Base-by-base conservation (phyloP, 441 rosid genomes). In the Raphanus hybrid region DNA sequence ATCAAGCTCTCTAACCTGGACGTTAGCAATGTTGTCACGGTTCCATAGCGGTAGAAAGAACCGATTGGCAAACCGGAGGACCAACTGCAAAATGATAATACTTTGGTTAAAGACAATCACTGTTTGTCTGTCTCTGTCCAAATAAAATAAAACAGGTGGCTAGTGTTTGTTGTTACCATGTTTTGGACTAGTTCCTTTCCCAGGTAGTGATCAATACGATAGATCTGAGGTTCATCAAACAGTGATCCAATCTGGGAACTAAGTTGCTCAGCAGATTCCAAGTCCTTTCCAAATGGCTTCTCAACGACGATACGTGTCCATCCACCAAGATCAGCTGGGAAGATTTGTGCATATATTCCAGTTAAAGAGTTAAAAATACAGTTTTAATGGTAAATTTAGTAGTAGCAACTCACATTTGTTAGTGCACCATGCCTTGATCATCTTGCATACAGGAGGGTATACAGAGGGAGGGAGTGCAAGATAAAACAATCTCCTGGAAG, bases 181-280 rank as follows among this genome's bases (percentile, higher is more conserved):
- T 96, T 94, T 86, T 96, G 99, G 72, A 96, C 99, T 84, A 96
- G 82, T 77, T 96, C 98, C 84, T 96, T 96, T 70, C 99, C 99
- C 75, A 96, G 71, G 83, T 94, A 94, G 75, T 96, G 99, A 84
- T 96, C 98, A 71, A 96, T 94, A 74, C 98, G 99, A 76, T 92
- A 96, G 76, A 96, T 91, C 78, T 96, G 98, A 26, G 90, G 84
- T 82, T 96, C 98, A 69, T 91, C 89, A 80, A 96, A 96, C 87
- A 96, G 79, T 72, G 80, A 90, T 67, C 99, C 99, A 69, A 96
- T 96, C 83, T 96, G 95, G 60, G 90, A 29, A 84, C 98, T 92
- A 14, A 94, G 90, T 70, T 87, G 80, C 82, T 96, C 98, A 57
- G 98, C 84, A 41, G 99, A 92, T 55, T 87, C 90, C 81, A 94